Percentiles rank a stretch among this genome's conserved stretches.
Evolutionary conservation across 371 early-diverging fungal species (phyloP).

Genomic region (Globomyces sp.): DNA sequence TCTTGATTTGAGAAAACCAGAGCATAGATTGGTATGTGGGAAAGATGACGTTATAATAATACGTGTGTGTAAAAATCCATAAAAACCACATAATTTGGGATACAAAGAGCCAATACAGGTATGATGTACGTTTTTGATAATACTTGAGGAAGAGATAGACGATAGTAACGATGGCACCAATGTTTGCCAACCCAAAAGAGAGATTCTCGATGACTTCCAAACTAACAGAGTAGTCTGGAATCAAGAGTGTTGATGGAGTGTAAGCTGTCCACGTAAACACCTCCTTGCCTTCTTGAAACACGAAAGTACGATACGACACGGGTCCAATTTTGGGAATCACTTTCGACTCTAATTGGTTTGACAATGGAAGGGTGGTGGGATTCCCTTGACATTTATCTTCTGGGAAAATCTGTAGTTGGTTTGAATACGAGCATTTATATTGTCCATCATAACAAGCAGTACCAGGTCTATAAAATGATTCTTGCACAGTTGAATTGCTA

Average conservation of each 20-base stretch:
- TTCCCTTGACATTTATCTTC: background rate
- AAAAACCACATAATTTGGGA: background rate
- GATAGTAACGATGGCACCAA: background rate
- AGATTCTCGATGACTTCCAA: background rate
- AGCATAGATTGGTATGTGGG: background rate
- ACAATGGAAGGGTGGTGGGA: background rate
- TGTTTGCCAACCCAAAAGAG: background rate
- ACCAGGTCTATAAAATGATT: background rate
- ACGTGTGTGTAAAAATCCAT: background rate
- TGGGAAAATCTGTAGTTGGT: background rate
- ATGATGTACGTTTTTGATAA: background rate
- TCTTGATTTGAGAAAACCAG: background rate
- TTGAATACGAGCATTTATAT: background rate
- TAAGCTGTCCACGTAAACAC: conserved; percentile 2
- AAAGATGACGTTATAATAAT: background rate
- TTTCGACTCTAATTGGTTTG: background rate
- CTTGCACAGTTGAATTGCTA: background rate
- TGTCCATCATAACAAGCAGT: background rate
- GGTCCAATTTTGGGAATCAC: background rate
- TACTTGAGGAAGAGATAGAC: background rate
- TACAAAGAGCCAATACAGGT: background rate
- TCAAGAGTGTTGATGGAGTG: background rate
- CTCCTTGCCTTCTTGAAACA: background rate
- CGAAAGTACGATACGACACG: background rate
- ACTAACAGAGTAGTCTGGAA: background rate